Evolutionary conservation across 2,329 filamentous ascomycete species (phyloP).

Genomic region (Trichoderma harzianum): DNA sequence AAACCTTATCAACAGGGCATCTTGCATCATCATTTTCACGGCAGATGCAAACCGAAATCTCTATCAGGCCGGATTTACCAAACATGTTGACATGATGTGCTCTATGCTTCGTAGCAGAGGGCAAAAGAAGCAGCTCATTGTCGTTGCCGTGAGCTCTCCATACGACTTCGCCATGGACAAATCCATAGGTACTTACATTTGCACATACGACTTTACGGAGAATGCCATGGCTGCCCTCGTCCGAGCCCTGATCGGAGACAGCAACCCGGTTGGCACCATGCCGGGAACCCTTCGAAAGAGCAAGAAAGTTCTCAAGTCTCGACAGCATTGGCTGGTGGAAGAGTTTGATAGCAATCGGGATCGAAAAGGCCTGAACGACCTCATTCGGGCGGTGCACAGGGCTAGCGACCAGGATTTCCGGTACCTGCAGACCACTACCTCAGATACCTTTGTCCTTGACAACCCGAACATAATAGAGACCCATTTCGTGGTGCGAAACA

Average conservation of each 20-base stretch:
- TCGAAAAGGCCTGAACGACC: constrained; percentile 65
- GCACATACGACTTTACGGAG: constrained; percentile 95
- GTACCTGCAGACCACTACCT: constrained; percentile 66
- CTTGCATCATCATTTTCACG: constrained; percentile 84
- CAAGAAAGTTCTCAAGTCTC: constrained; percentile 82
- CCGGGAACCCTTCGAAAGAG: constrained; percentile 79
- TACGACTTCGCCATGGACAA: constrained; percentile 96
- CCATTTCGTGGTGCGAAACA: constrained; percentile 92
- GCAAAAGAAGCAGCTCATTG: constrained; percentile 84
- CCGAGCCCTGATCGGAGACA: constrained; percentile 77
- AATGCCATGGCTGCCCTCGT: constrained; percentile 83
- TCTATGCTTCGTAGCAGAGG: constrained; percentile 73
- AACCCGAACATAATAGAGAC: constrained; percentile 70
- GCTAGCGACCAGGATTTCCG: constrained; percentile 63
- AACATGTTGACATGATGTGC: constrained; percentile 94
- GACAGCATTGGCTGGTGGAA: constrained; percentile 93
- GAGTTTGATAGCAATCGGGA: constrained; percentile 80
- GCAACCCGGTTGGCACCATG: constrained; percentile 55
- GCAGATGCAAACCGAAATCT: constrained; percentile 92
- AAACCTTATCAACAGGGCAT: constrained; percentile 83
- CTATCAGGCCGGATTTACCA: constrained; percentile 92
- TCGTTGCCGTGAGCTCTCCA: constrained; percentile 89
- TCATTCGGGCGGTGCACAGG: constrained; percentile 68
- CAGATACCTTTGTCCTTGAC: constrained; percentile 72
- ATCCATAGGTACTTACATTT: constrained; percentile 86